These are phyloP conservation scores for Ascochyta lentis DNA, from an alignment of 2,329 filamentous ascomycete genomes.

Conservation along the genomic window DNA sequence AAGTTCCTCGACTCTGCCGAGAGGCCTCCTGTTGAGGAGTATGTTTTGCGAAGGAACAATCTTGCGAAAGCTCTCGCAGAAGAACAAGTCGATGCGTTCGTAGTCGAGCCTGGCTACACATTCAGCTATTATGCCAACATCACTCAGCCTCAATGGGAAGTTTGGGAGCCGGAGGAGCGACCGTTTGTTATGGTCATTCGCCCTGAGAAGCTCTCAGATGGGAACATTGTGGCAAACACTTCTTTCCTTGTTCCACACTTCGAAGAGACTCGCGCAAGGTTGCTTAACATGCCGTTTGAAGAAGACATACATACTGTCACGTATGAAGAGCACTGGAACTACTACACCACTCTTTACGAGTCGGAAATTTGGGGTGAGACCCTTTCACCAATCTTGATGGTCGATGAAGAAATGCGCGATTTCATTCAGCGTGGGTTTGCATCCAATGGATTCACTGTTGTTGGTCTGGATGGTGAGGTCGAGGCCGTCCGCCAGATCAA, in stretches of 20 bases:
- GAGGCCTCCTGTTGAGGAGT: constrained; percentile 60
- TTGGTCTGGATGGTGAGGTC: constrained; percentile 61
- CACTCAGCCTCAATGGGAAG: constrained; percentile 67
- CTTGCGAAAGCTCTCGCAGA: constrained; percentile 62
- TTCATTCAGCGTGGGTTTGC: constrained; percentile 66
- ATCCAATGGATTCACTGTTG: constrained; percentile 61
- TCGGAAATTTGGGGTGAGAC: constrained; percentile 45
- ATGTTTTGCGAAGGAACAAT: constrained; percentile 62
- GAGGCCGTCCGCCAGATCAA: constrained; percentile 67
- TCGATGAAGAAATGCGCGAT: constrained; percentile 70
- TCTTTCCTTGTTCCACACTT: constrained; percentile 67
- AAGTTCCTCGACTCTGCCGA: constrained; percentile 59
- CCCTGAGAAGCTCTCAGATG: constrained; percentile 52
- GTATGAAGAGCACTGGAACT: constrained; percentile 72
- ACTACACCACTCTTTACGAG: constrained; percentile 61
- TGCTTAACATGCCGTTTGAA: constrained; percentile 64
- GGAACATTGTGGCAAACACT: constrained; percentile 59
- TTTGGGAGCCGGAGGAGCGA: constrained; percentile 69
- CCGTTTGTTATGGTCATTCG: constrained; percentile 68
- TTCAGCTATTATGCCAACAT: constrained; percentile 70
- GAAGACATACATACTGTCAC: constrained; percentile 61
- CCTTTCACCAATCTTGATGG: constrained; percentile 58
- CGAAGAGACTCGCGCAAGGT: constrained; percentile 64
- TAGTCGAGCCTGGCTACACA: constrained; percentile 69
- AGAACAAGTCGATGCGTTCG: constrained; percentile 63